These are phyloP conservation scores for Pneumocystis wakefieldiae DNA, from an alignment of 1,139 yeast genomes.

Conservation along the genomic window DNA sequence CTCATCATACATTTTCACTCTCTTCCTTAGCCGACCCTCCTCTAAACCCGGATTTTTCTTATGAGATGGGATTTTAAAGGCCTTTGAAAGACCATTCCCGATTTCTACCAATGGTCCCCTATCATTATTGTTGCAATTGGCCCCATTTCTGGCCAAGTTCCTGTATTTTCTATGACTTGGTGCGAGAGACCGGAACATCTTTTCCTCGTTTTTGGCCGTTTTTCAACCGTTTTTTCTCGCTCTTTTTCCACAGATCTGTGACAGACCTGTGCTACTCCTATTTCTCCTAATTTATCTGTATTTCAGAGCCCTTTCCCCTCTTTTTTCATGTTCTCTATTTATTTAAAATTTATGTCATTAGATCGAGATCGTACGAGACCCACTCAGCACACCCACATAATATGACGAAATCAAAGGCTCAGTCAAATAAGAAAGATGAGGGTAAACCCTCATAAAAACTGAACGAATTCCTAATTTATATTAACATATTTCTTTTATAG, in stretches of 20 bases:
- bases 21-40: slow-evolving; percentile 12
- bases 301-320: too few species aligned
- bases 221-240: too few species aligned
- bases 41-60: slow-evolving; percentile 2
- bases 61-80: background rate
- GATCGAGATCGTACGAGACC: too few species aligned
- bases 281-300: too few species aligned
- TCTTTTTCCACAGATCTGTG: too few species aligned
- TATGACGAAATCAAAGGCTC: background rate
- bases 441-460: background rate
- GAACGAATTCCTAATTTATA: background rate
- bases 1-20: slow-evolving; percentile 12
- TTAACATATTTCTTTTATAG: background rate
- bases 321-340: too few species aligned
- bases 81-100: background rate
- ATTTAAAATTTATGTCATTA: too few species aligned
- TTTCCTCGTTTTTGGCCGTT: too few species aligned
- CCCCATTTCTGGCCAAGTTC: background rate
- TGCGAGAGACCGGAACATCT: too few species aligned
- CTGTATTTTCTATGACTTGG: background rate
- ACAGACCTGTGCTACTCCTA: too few species aligned
- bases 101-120: background rate
- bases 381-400: background rate
- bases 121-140: background rate
- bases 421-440: background rate